phyloP scores from a whole-genome alignment of 2,329 filamentous ascomycete species.

The Hymenotorrendiella dingleyae region DNA sequence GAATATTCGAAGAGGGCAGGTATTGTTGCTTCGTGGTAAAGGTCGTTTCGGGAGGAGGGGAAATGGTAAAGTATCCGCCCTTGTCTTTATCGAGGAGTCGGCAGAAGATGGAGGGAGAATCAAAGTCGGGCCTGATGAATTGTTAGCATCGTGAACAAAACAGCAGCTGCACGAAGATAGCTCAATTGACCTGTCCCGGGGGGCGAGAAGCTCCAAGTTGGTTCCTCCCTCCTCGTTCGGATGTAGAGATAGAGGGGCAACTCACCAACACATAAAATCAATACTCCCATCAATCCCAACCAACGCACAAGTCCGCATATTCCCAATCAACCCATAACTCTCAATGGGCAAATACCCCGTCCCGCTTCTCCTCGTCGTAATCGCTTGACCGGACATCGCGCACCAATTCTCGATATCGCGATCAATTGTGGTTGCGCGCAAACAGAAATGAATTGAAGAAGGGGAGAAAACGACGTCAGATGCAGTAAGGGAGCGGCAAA shows the following conservation, averaged over 20 bases:
- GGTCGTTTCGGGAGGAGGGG: slow-evolving; percentile 43
- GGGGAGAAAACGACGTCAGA: no score
- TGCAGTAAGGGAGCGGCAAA: no score
- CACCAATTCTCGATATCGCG: no score
- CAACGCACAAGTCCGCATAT: slow-evolving; percentile 74
- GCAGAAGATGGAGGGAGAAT: slow-evolving; percentile 71
- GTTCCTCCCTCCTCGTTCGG: no score
- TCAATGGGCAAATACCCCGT: slow-evolving; percentile 47
- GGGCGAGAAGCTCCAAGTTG: not conserved
- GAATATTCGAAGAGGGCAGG: slow-evolving; percentile 66
- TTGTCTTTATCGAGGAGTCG: slow-evolving; percentile 68
- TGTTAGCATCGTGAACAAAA: no score
- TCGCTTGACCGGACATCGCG: slow-evolving; percentile 2
- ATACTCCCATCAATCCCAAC: slow-evolving; percentile 68
- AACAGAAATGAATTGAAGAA: no score
- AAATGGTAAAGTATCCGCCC: slow-evolving; percentile 67
- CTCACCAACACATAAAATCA: slow-evolving; percentile 72
- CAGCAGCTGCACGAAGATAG: no score
- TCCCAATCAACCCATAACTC: slow-evolving; percentile 74
- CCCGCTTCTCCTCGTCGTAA: slow-evolving; percentile 5
- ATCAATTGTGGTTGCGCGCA: no score
- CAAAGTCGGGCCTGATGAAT: slow-evolving; percentile 61
- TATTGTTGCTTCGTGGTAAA: slow-evolving; percentile 75
- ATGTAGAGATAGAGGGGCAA: slow-evolving; percentile 1
- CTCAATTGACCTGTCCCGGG: no score